Evolutionary conservation across 768 basidiomycete species (phyloP).

Genomic region (Podaxis carcinomalis): DNA sequence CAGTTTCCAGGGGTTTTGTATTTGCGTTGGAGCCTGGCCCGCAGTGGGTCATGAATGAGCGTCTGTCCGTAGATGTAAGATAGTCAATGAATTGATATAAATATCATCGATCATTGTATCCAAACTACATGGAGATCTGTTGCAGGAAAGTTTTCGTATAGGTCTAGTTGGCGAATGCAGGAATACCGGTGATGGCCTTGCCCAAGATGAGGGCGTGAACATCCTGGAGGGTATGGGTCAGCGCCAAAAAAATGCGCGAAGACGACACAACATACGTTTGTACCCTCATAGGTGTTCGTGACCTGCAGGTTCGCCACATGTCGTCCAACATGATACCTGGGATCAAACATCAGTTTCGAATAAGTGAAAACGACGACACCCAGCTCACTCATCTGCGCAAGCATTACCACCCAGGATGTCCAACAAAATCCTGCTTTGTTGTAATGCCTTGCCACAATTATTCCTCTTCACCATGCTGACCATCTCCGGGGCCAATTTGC

Average conservation of each 20-base stretch:
- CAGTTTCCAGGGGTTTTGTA: no score
- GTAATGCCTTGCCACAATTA: conserved; percentile 90
- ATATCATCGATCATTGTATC: background rate
- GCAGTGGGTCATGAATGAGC: background rate
- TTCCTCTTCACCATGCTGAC: conserved; percentile 93
- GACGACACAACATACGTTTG: conserved; percentile 32
- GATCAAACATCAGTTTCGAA: background rate
- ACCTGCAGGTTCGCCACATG: conserved; percentile 95
- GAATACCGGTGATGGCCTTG: conserved; percentile 86
- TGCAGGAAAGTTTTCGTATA: background rate
- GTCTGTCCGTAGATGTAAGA: background rate
- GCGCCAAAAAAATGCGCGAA: background rate
- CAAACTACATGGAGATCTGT: background rate
- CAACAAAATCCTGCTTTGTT: conserved; percentile 74
- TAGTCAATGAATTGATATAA: background rate
- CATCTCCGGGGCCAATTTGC: conserved; percentile 82
- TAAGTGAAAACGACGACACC: background rate
- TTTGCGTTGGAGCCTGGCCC: background rate
- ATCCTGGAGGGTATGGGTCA: conserved; percentile 43
- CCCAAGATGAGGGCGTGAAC: conserved; percentile 92
- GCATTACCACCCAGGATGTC: conserved; percentile 96
- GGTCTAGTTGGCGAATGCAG: conserved; percentile 68
- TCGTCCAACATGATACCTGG: conserved; percentile 87
- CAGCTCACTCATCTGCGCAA: conserved; percentile 80
- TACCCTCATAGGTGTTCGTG: conserved; percentile 94